Percentiles rank a stretch among this genome's conserved stretches.
These are phyloP conservation scores for Fusarium subtropicale DNA, from an alignment of 2,329 filamentous ascomycete genomes.

Conservation along the genomic window DNA sequence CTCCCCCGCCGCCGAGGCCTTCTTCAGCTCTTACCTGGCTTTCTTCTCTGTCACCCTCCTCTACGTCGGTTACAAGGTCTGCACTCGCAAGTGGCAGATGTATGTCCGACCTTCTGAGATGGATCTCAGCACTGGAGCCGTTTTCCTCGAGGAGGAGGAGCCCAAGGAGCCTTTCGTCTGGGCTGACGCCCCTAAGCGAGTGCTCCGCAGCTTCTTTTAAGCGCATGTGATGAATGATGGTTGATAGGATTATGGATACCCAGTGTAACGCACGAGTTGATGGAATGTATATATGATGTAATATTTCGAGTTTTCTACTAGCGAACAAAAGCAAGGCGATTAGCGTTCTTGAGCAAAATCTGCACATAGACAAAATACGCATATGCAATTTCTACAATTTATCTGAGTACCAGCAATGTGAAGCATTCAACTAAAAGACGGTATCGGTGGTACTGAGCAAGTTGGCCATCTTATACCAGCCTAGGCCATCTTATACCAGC, in stretches of 20 bases:
- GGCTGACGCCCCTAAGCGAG: constrained; percentile 58
- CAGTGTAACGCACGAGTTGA: constrained; percentile 28
- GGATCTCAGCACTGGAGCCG: constrained; percentile 86
- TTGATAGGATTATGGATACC: constrained; percentile 41
- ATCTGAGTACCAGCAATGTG: neutral
- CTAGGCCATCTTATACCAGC: no score
- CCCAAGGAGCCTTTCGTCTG: constrained; percentile 75
- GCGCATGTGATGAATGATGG: constrained; percentile 14
- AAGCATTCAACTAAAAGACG: neutral
- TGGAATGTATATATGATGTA: constrained; percentile 34
- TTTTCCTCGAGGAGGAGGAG: constrained; percentile 82
- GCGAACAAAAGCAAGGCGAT: constrained; percentile 30
- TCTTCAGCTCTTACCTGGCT: constrained; percentile 79
- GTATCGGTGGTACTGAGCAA: no score
- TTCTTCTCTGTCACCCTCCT: constrained; percentile 74
- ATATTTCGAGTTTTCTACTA: constrained; percentile 31
- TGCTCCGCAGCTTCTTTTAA: constrained; percentile 42
- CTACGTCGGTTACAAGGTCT: constrained; percentile 82
- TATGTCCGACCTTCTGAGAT: constrained; percentile 78
- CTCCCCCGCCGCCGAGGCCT: constrained; percentile 74
- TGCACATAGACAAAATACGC: constrained; percentile 36
- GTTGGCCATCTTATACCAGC: neutral
- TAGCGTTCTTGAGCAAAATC: constrained; percentile 33
- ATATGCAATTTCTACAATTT: constrained; percentile 11
- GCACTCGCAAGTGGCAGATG: constrained; percentile 67